These are phyloP conservation scores for Trifolium dubium DNA, from an alignment of 306 rosid genomes.

Conservation along the genomic window DNA sequence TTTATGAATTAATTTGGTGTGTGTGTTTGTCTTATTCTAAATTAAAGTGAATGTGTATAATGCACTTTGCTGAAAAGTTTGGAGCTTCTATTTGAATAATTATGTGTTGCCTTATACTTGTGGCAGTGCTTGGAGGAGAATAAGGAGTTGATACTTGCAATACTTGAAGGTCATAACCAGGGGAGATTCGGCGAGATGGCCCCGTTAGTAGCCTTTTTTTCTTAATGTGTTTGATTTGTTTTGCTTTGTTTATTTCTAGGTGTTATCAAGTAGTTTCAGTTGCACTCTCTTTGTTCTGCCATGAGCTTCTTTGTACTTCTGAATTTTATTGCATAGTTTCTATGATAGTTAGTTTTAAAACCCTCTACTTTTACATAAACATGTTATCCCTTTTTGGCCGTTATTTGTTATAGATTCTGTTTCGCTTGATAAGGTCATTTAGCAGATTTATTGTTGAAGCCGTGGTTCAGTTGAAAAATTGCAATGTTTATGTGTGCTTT, in stretches of 20 bases:
- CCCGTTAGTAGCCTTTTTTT: constrained; percentile 45
- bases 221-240: not conserved
- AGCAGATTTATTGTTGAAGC: constrained; percentile 15
- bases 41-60: constrained; percentile 23
- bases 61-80: constrained; percentile 21
- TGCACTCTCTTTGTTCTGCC: constrained; percentile 12
- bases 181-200: constrained; percentile 48
- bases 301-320: not conserved
- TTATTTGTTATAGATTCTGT: constrained; percentile 7
- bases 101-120: constrained; percentile 35
- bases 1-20: constrained; percentile 2
- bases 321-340: constrained; percentile 30
- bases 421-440: constrained; percentile 10
- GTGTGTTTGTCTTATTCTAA: not conserved
- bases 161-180: constrained; percentile 52
- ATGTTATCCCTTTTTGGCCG: not conserved
- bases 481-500: not conserved
- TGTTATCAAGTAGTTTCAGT: constrained; percentile 10
- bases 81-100: constrained; percentile 22
- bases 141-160: constrained; percentile 53
- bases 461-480: constrained; percentile 21
- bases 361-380: constrained; percentile 14
- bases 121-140: constrained; percentile 67
- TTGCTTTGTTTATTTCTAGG: constrained; percentile 37
- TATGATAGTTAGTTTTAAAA: constrained; percentile 9